These are phyloP conservation scores for Parachlorella kessleri DNA, from an alignment of 139 green algal genomes.

Conservation along the genomic window DNA sequence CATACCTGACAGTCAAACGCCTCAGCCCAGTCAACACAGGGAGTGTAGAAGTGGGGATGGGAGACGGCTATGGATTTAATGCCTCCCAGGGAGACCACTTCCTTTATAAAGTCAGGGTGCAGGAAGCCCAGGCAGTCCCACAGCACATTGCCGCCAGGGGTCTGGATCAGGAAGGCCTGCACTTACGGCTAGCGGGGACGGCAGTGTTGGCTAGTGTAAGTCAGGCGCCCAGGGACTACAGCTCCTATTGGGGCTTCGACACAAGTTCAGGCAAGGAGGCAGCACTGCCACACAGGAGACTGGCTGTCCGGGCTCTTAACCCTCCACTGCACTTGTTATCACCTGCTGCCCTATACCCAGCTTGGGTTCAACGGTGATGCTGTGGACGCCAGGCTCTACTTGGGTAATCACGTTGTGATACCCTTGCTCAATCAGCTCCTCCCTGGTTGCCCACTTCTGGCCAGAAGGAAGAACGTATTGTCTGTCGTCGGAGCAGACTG, in stretches of 20 bases:
- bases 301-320: neutral
- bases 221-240: neutral
- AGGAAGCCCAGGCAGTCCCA: constrained; percentile 48
- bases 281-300: neutral
- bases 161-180: constrained; percentile 11
- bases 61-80: constrained; percentile 43
- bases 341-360: constrained; percentile 38
- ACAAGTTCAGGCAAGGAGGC: neutral
- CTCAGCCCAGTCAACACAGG: constrained; percentile 27
- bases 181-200: neutral
- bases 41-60: constrained; percentile 45
- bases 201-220: too few relatives aligned
- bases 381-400: constrained; percentile 18
- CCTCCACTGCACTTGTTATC: neutral
- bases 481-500: constrained; percentile 14
- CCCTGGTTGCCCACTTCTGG: constrained; percentile 25
- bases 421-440: constrained; percentile 11
- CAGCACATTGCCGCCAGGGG: constrained; percentile 34
- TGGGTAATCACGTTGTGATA: constrained; percentile 14
- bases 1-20: constrained; percentile 24
- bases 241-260: neutral
- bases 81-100: constrained; percentile 28
- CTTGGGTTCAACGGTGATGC: constrained; percentile 29
- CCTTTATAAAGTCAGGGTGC: neutral
- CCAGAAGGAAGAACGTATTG: constrained; percentile 16